Evolutionary conservation across 345 rosid species (phyloP).

Genomic region (Rhodomyrtus tomentosa): DNA sequence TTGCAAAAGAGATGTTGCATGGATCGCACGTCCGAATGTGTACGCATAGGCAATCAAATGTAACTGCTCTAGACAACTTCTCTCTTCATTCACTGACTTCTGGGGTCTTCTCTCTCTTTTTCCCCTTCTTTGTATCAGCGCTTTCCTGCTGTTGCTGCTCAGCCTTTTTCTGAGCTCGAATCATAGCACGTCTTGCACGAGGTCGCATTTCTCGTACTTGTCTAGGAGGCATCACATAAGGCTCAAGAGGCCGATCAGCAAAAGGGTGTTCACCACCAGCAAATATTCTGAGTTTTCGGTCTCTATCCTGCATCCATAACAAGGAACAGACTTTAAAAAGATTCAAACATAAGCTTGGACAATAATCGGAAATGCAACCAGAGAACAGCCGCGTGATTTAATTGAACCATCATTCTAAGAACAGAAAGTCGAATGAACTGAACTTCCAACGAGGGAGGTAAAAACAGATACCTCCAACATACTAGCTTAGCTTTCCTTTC

Average conservation of each 20-base stretch:
- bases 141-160: slow-evolving; percentile 47
- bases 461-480: not conserved
- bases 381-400: not conserved
- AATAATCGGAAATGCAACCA: not conserved
- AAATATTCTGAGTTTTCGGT: slow-evolving; percentile 86
- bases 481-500: not conserved
- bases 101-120: slow-evolving; percentile 31
- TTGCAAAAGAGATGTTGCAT: not conserved
- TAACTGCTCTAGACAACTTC: not conserved
- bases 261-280: slow-evolving; percentile 79
- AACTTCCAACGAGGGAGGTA: not conserved
- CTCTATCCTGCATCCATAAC: slow-evolving; percentile 65
- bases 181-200: slow-evolving; percentile 81
- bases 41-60: not conserved
- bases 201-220: slow-evolving; percentile 85
- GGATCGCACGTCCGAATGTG: not conserved
- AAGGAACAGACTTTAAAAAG: not conserved
- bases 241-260: slow-evolving; percentile 59
- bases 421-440: not conserved
- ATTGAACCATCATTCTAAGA: not conserved
- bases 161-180: slow-evolving; percentile 80
- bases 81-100: slow-evolving; percentile 20
- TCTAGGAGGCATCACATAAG: slow-evolving; percentile 75
- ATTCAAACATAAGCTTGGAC: not conserved
- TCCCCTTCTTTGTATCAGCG: slow-evolving; percentile 34